phyloP scores from a whole-genome alignment of 192 early-diverging fungal genomes.

The Coemansia sp. region DNA sequence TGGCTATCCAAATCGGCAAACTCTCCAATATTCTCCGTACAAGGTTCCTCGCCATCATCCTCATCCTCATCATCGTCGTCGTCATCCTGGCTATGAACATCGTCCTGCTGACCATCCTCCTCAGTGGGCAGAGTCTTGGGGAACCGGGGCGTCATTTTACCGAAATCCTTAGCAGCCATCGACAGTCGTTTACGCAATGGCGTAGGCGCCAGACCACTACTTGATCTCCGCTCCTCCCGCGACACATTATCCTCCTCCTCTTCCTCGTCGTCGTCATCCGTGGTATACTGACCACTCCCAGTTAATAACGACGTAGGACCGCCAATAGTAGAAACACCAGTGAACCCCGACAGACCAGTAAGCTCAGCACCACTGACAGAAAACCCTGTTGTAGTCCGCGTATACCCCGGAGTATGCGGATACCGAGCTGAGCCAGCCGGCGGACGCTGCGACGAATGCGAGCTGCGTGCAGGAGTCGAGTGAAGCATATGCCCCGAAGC shows the following conservation, averaged over 20 bases:
- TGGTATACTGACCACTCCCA: background rate
- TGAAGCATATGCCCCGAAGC: background rate
- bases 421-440: background rate
- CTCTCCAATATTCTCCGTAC: constrained; percentile 54
- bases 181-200: constrained; percentile 51
- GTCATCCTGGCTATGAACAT: background rate
- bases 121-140: constrained; percentile 15
- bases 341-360: constrained; percentile 35
- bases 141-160: constrained; percentile 44
- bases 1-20: constrained; percentile 46
- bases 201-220: constrained; percentile 19
- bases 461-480: constrained; percentile 18
- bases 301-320: constrained; percentile 16
- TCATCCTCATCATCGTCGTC: constrained; percentile 35
- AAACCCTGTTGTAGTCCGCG: constrained; percentile 23
- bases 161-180: constrained; percentile 46
- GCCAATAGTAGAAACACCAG: constrained; percentile 45
- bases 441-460: too few species aligned
- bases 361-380: constrained; percentile 42
- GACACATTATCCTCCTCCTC: constrained; percentile 6
- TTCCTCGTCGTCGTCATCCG: constrained; percentile 18
- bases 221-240: background rate
- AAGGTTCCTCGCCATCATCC: constrained; percentile 46
- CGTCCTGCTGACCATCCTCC: constrained; percentile 5
- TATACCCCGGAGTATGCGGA: constrained; percentile 34